phyloP scores from a whole-genome alignment of 106 monocot genomes.

The Dactylorhiza incarnata region DNA sequence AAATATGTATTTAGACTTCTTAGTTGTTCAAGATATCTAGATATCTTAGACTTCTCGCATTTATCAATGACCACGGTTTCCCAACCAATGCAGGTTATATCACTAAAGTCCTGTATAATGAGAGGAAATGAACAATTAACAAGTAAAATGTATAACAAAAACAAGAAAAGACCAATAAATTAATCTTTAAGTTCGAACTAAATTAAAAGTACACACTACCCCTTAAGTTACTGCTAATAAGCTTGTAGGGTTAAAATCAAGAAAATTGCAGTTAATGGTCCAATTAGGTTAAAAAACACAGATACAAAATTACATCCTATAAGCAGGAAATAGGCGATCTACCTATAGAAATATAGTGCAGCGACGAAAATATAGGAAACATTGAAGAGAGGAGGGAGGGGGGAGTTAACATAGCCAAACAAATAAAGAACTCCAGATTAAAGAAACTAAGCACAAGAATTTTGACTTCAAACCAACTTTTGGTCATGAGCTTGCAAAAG shows the following conservation, averaged over 20 bases:
- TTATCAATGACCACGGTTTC: constrained; percentile 72
- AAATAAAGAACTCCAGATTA: neutral
- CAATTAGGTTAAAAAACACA: neutral
- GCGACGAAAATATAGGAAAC: neutral
- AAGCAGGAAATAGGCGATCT: neutral
- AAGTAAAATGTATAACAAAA: neutral
- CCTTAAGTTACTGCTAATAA: neutral
- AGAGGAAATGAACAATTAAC: neutral
- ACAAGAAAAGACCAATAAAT: neutral
- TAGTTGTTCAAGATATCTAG: constrained; percentile 51
- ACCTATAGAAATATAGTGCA: neutral
- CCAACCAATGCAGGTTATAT: constrained; percentile 48
- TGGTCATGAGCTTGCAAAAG: neutral
- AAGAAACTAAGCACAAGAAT: neutral
- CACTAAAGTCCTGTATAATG: constrained; percentile 48
- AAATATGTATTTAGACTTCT: constrained; percentile 49
- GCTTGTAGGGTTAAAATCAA: neutral
- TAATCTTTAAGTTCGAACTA: neutral
- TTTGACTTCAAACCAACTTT: neutral
- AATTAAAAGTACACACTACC: neutral
- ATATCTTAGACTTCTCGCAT: constrained; percentile 48
- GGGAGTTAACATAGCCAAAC: neutral
- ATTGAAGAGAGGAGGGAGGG: neutral
- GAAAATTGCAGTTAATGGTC: neutral
- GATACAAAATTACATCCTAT: neutral